Conservation (phyloP, 345 rosid species). For the Sonneratia alba region DNA sequence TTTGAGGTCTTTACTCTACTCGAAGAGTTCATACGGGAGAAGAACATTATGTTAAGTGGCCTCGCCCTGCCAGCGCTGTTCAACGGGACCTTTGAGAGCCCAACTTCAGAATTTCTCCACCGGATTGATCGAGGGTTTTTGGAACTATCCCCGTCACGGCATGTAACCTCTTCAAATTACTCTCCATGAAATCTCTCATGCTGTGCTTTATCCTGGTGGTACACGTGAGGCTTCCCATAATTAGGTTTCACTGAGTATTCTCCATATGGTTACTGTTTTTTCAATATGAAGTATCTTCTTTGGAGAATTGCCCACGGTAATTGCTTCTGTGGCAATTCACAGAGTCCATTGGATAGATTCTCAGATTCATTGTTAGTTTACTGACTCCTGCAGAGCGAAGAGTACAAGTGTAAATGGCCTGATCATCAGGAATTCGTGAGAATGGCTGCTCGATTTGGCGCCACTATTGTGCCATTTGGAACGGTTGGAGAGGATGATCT, state of each 20-base stretch:
- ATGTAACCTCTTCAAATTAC: slow-evolving; percentile 48
- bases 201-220: slow-evolving; percentile 71
- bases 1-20: slow-evolving; percentile 29
- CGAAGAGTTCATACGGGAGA: slow-evolving; percentile 23
- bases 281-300: not conserved
- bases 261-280: not conserved
- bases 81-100: slow-evolving; percentile 11
- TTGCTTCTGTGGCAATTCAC: not conserved
- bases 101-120: slow-evolving; percentile 14
- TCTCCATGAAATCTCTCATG: slow-evolving; percentile 60
- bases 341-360: not conserved
- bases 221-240: slow-evolving; percentile 62
- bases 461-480: slow-evolving; percentile 69
- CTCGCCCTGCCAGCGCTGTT: slow-evolving; percentile 42
- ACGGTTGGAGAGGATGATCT: slow-evolving; percentile 77
- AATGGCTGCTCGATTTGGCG: slow-evolving; percentile 73
- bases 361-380: not conserved
- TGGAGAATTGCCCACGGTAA: not conserved
- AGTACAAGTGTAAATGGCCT: slow-evolving; percentile 70
- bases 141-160: slow-evolving; percentile 71
- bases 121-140: slow-evolving; percentile 39
- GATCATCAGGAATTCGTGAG: slow-evolving; percentile 67
- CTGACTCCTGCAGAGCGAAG: slow-evolving; percentile 41
- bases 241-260: slow-evolving; percentile 3
- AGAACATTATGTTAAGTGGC: slow-evolving; percentile 40